A percentile compares a stretch with the other conserved stretches of the same genome.
These are phyloP conservation scores for Leishmania arabica DNA, from an alignment of 208 protist genomes.

Conservation along the genomic window DNA sequence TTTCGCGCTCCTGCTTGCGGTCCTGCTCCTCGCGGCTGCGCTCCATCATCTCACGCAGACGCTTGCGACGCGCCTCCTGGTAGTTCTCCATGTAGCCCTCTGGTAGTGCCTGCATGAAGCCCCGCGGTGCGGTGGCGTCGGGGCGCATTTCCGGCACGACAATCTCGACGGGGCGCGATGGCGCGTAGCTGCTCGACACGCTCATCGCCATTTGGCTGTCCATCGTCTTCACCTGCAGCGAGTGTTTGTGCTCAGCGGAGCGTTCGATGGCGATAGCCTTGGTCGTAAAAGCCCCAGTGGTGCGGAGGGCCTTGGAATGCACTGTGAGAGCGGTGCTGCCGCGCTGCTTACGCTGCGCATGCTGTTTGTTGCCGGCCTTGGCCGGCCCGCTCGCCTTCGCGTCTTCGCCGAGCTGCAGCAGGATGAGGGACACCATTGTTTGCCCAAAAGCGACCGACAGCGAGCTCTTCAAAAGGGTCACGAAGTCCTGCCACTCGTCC, in stretches of 20 bases:
- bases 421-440: slow-evolving; percentile 73
- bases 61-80: slow-evolving; percentile 74
- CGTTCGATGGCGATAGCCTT: slow-evolving; percentile 65
- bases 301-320: slow-evolving; percentile 66
- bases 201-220: slow-evolving; percentile 90
- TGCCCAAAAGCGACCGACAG: slow-evolving; percentile 80
- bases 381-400: slow-evolving; percentile 1
- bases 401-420: slow-evolving; percentile 60
- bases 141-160: slow-evolving; percentile 62
- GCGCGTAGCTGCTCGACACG: slow-evolving; percentile 87
- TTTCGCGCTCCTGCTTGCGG: slow-evolving; percentile 63
- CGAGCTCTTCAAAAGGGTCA: slow-evolving; percentile 68
- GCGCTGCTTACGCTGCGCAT: slow-evolving; percentile 8
- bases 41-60: slow-evolving; percentile 87
- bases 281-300: slow-evolving; percentile 69
- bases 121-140: slow-evolving; percentile 76
- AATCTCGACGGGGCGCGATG: slow-evolving; percentile 77
- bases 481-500: slow-evolving; percentile 66
- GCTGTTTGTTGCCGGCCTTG: not conserved
- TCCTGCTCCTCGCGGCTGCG: slow-evolving; percentile 75
- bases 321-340: slow-evolving; percentile 51
- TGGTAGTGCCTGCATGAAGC: slow-evolving; percentile 82
- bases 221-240: slow-evolving; percentile 88
- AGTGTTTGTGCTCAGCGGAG: slow-evolving; percentile 49
- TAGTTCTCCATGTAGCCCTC: slow-evolving; percentile 65